phyloP scores from a whole-genome alignment of 306 rosid species.

The Ammopiptanthus mongolicus region DNA sequence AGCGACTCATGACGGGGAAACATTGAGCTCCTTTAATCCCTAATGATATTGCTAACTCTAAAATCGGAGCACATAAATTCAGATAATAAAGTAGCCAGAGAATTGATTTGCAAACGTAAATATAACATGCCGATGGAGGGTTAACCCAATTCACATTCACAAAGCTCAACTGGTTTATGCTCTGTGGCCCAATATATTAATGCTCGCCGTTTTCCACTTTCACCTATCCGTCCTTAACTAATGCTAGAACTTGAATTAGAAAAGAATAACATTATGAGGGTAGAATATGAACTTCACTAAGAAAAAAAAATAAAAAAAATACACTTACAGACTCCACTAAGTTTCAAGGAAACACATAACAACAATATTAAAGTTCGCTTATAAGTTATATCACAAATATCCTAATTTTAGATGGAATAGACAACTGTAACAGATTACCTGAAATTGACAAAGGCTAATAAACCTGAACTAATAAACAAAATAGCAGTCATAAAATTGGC shows the following conservation, averaged over 20 bases:
- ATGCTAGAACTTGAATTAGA: neutral
- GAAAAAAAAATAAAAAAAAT: conserved; percentile 3
- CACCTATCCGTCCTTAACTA: neutral
- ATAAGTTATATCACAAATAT: conserved; percentile 22
- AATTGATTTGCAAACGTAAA: neutral
- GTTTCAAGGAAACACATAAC: conserved; percentile 25
- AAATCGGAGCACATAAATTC: neutral
- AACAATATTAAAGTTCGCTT: neutral
- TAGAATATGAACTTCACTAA: neutral
- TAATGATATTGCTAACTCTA: too few relatives aligned
- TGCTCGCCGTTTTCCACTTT: neutral
- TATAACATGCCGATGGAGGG: neutral
- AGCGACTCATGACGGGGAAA: too few relatives aligned
- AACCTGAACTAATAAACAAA: conserved; percentile 39
- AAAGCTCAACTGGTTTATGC: neutral
- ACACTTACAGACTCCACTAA: conserved; percentile 15
- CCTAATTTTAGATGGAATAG: conserved; percentile 14
- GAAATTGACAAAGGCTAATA: conserved; percentile 26
- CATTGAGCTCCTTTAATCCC: too few relatives aligned
- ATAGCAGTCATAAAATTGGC: conserved; percentile 30
- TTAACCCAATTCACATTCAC: neutral
- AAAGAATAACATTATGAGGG: neutral
- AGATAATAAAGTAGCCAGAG: neutral
- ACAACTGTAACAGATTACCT: conserved; percentile 24
- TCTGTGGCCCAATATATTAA: neutral